Evolutionary conservation across 2,329 filamentous ascomycete genomes (phyloP).

Genomic region (Fusarium xylarioides): DNA sequence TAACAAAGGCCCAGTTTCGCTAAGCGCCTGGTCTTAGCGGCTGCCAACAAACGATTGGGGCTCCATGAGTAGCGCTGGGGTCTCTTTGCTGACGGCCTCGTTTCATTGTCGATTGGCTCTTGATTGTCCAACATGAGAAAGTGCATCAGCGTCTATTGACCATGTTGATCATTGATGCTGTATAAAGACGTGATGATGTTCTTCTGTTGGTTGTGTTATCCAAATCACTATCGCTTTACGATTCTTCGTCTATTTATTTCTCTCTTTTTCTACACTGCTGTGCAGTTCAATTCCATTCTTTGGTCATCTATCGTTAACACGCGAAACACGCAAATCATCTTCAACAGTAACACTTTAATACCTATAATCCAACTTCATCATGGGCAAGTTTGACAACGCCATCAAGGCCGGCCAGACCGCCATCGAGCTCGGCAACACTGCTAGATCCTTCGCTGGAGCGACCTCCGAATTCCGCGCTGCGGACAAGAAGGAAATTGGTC

Average conservation of each 20-base stretch:
- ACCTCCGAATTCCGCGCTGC: conserved; percentile 45
- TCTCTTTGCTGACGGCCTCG: conserved; percentile 1
- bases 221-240: conserved; percentile 9
- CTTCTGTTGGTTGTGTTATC: not conserved
- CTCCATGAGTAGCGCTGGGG: conserved; percentile 15
- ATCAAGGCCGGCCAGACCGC: conserved; percentile 48
- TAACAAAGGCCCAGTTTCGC: conserved; percentile 33
- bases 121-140: not conserved
- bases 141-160: conserved; percentile 5
- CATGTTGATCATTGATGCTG: not conserved
- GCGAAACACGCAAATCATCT: not conserved
- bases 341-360: not conserved
- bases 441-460: conserved; percentile 40
- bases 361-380: conserved; percentile 11
- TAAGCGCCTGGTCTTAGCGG: conserved; percentile 36
- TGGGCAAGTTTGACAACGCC: conserved; percentile 45
- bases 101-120: conserved; percentile 35
- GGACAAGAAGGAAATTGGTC: conserved; percentile 48
- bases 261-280: conserved; percentile 28
- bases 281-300: conserved; percentile 20
- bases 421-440: conserved; percentile 46
- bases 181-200: conserved; percentile 13
- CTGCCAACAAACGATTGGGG: conserved; percentile 37
- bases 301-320: not conserved
- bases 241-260: not conserved